phyloP scores from a whole-genome alignment of 2,329 filamentous ascomycete genomes.

The Didymella sp. region DNA sequence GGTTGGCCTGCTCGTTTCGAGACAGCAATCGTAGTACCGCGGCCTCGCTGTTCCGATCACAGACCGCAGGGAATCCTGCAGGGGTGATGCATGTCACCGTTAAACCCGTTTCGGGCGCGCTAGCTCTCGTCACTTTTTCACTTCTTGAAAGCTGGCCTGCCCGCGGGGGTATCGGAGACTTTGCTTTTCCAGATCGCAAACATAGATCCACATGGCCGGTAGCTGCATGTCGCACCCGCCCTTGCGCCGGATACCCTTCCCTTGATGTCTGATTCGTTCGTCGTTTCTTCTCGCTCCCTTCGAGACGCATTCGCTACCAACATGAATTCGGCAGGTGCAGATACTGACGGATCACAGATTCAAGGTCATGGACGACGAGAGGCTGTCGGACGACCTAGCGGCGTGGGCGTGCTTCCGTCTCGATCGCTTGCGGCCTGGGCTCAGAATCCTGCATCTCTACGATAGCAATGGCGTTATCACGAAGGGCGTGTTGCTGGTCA shows the following conservation, averaged over 20 bases:
- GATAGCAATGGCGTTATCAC: constrained; percentile 71
- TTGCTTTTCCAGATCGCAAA: constrained; percentile 13
- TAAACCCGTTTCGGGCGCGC: constrained; percentile 14
- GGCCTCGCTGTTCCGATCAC: background rate
- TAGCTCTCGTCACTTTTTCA: constrained; percentile 24
- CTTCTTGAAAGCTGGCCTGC: background rate
- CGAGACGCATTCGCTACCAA: constrained; percentile 1
- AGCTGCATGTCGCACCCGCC: constrained; percentile 3
- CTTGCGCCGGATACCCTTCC: constrained; percentile 1
- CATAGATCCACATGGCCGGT: constrained; percentile 5
- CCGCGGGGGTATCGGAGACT: constrained; percentile 1
- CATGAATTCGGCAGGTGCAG: no score
- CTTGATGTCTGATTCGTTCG: background rate
- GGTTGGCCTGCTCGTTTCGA: constrained; percentile 2
- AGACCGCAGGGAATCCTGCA: background rate
- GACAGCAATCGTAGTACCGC: background rate
- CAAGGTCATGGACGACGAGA: constrained; percentile 86
- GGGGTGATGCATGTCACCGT: constrained; percentile 17
- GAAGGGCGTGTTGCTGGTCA: constrained; percentile 74
- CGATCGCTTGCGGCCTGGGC: constrained; percentile 77
- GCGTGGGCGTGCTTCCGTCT: constrained; percentile 90
- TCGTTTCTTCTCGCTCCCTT: background rate
- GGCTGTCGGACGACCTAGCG: constrained; percentile 75
- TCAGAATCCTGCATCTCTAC: constrained; percentile 77
- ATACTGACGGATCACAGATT: constrained; percentile 61